A percentile compares a stretch with the other conserved stretches of the same genome.
phyloP scores from a whole-genome alignment of 2,329 filamentous ascomycete species.

The Fusarium sp. region DNA sequence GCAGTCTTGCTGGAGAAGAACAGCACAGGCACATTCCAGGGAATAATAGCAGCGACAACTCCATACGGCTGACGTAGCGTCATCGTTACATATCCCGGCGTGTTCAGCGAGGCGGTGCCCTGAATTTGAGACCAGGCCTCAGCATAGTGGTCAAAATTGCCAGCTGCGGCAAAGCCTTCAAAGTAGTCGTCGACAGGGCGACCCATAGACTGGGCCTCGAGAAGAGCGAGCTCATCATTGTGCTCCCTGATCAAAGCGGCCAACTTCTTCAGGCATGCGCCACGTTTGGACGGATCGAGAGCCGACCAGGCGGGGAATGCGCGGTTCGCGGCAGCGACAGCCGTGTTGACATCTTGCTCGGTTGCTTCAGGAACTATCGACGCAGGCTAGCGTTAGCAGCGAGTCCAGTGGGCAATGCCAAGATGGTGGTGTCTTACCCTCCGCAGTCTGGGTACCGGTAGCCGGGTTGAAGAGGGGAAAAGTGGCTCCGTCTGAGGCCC shows the following conservation, averaged over 20 bases:
- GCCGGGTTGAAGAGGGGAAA: slow-evolving; percentile 37
- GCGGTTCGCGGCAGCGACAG: slow-evolving; percentile 60
- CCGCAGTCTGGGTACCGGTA: slow-evolving; percentile 25
- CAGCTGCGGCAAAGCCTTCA: slow-evolving; percentile 54
- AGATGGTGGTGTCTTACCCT: slow-evolving; percentile 4
- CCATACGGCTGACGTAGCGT: slow-evolving; percentile 62
- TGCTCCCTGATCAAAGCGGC: slow-evolving; percentile 56
- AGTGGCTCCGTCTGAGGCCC: slow-evolving; percentile 29
- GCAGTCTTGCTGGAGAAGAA: slow-evolving; percentile 58
- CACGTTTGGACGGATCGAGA: slow-evolving; percentile 54
- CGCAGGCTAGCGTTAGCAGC: background rate
- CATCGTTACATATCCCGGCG: slow-evolving; percentile 59
- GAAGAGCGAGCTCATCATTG: slow-evolving; percentile 55
- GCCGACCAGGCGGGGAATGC: slow-evolving; percentile 62
- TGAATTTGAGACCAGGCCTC: slow-evolving; percentile 55
- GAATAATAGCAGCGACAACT: slow-evolving; percentile 68
- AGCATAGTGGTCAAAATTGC: slow-evolving; percentile 55
- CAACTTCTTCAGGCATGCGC: slow-evolving; percentile 57
- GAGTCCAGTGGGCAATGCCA: background rate
- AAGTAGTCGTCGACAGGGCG: slow-evolving; percentile 29
- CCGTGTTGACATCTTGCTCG: slow-evolving; percentile 59
- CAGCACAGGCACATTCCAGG: slow-evolving; percentile 65
- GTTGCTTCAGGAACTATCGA: slow-evolving; percentile 53
- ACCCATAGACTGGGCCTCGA: slow-evolving; percentile 36
- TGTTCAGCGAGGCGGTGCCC: slow-evolving; percentile 60